Percentiles rank a stretch among this genome's conserved stretches.
These are phyloP conservation scores for Colletotrichum magnum DNA, from an alignment of 2,329 filamentous ascomycete genomes.

Conservation along the genomic window DNA sequence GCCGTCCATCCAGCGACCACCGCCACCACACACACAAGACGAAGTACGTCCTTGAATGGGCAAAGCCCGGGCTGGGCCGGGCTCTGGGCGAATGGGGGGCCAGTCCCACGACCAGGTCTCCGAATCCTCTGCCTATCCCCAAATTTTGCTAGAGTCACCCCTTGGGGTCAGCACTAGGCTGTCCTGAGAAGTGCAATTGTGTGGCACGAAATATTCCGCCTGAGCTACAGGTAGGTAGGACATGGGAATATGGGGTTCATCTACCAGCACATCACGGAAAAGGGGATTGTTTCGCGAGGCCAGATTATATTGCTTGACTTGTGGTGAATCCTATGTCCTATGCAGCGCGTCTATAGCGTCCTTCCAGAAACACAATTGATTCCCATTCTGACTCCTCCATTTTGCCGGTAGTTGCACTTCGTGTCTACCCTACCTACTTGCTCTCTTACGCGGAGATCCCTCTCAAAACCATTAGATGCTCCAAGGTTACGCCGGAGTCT, in stretches of 20 bases:
- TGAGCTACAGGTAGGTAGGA: neutral
- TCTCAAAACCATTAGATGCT: too few relatives aligned
- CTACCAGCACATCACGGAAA: too few relatives aligned
- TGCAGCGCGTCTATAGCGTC: too few relatives aligned
- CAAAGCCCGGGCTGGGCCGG: constrained; percentile 20
- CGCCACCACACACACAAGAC: constrained; percentile 22
- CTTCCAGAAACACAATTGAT: too few relatives aligned
- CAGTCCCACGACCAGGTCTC: constrained; percentile 1
- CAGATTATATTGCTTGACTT: too few relatives aligned
- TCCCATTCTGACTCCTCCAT: too few relatives aligned
- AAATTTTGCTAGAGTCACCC: neutral
- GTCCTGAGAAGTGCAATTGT: neutral
- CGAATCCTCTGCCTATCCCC: constrained; percentile 7
- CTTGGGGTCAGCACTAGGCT: neutral
- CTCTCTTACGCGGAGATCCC: too few relatives aligned
- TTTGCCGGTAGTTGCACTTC: too few relatives aligned
- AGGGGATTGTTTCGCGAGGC: too few relatives aligned
- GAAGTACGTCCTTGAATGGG: constrained; percentile 26
- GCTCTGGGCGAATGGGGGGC: constrained; percentile 31
- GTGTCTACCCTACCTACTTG: too few relatives aligned
- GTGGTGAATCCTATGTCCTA: too few relatives aligned
- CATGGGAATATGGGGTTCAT: too few relatives aligned
- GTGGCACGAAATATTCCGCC: neutral
- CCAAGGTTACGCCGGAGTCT: neutral
- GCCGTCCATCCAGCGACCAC: constrained; percentile 10